These are phyloP conservation scores for Acephala macrosclerotiorum DNA, from an alignment of 2,329 filamentous ascomycete genomes.

Conservation along the genomic window DNA sequence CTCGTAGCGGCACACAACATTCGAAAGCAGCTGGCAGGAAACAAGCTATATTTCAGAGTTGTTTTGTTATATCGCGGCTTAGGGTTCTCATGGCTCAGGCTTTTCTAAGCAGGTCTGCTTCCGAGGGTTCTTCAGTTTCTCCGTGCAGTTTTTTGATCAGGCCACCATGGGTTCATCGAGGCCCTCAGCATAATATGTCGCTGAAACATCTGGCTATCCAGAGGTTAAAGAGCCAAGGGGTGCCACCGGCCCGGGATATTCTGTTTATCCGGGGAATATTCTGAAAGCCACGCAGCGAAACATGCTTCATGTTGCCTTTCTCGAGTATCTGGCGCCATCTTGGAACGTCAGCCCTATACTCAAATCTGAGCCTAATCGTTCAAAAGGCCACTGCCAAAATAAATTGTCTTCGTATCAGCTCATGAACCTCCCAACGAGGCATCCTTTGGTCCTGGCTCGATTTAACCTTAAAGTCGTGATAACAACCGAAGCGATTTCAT, in stretches of 20 bases:
- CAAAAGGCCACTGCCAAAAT: background rate
- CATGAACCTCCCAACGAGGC: background rate
- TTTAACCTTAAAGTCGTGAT: conserved; percentile 13
- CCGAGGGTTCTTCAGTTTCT: background rate
- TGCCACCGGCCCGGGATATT: background rate
- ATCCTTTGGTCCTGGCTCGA: background rate
- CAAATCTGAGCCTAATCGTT: background rate
- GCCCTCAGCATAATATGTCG: background rate
- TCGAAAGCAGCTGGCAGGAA: too few species aligned
- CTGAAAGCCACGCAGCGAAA: background rate
- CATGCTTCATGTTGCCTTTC: background rate
- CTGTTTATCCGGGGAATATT: background rate
- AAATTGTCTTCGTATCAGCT: background rate
- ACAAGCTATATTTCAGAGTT: too few species aligned
- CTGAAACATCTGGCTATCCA: background rate
- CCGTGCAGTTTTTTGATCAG: background rate
- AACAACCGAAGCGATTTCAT: conserved; percentile 2
- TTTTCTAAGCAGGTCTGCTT: too few species aligned
- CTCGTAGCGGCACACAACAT: too few species aligned
- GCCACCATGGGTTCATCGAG: background rate
- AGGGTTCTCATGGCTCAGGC: too few species aligned
- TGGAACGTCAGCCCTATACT: background rate
- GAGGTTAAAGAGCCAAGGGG: background rate
- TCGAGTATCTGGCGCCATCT: background rate
- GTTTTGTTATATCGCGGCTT: too few species aligned